Percentiles rank a stretch among this genome's conserved stretches.
Evolutionary conservation across 805 yeast species (phyloP).

Genomic region (Cyberlindnera misumaiensis): DNA sequence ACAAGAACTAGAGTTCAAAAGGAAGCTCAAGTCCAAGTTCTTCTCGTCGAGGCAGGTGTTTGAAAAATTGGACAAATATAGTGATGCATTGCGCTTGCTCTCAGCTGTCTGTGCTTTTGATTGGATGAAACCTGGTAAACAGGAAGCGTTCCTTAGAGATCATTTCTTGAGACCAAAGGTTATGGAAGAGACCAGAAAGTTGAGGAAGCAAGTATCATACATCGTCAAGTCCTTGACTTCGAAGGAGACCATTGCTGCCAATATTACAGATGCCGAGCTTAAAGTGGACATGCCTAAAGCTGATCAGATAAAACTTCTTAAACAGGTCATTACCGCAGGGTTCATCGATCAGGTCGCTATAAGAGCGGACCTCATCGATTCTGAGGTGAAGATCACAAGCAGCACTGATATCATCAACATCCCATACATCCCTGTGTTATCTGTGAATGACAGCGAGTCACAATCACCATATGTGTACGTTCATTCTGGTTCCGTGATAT

Average conservation of each 20-base stretch:
- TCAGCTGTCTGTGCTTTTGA: conserved; percentile 87
- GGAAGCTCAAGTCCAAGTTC: conserved; percentile 43
- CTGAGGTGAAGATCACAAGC: conserved; percentile 55
- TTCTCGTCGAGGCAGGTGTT: conserved; percentile 54
- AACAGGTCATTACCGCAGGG: conserved; percentile 91
- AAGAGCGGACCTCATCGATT: conserved; percentile 66
- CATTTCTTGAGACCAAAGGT: conserved; percentile 72
- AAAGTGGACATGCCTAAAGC: conserved; percentile 62
- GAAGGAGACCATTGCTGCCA: conserved; percentile 51
- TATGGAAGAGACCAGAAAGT: conserved; percentile 78
- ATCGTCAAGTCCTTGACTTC: conserved; percentile 64
- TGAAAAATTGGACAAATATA: conserved; percentile 57
- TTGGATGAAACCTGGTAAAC: conserved; percentile 49
- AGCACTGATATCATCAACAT: conserved; percentile 49
- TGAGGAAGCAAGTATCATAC: conserved; percentile 71
- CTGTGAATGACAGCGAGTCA: conserved; percentile 27
- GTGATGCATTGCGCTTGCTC: conserved; percentile 70
- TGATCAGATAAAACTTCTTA: conserved; percentile 66
- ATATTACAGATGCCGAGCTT: conserved; percentile 35
- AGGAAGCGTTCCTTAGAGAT: conserved; percentile 41
- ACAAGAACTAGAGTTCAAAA: conserved; percentile 28
- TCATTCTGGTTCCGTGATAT: conserved; percentile 70
- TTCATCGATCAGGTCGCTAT: conserved; percentile 87
- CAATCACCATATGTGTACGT: conserved; percentile 60
- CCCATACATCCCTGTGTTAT: conserved; percentile 57